Evolutionary conservation across 371 early-diverging fungal genomes (phyloP).

Genomic region (Rhizopus sp.): DNA sequence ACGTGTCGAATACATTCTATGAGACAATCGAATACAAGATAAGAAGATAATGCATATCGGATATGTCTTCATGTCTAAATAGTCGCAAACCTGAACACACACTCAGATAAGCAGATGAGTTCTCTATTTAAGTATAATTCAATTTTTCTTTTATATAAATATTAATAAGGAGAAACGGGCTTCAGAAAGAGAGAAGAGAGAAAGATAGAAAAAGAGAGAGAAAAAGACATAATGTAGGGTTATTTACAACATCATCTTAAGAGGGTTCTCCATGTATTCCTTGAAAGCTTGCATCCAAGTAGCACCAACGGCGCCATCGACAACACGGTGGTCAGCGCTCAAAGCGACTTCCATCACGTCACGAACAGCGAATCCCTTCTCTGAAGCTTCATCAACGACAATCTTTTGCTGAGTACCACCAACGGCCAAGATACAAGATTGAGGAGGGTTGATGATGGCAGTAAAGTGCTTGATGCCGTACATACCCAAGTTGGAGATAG

Average conservation of each 20-base stretch:
- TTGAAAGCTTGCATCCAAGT: constrained; percentile 92
- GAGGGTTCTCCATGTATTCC: constrained; percentile 94
- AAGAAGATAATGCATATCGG: no score
- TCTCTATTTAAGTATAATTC: no score
- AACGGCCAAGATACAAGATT: constrained; percentile 93
- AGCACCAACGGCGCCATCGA: constrained; percentile 96
- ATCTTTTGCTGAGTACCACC: constrained; percentile 85
- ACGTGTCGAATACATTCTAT: no score
- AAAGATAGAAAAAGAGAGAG: not conserved
- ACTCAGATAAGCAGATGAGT: no score
- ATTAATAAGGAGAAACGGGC: constrained; percentile 65
- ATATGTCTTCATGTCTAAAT: no score
- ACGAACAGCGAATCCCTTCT: constrained; percentile 62
- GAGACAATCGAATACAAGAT: no score
- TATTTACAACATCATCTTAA: constrained; percentile 89
- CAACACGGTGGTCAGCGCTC: constrained; percentile 95
- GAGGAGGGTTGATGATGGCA: constrained; percentile 98
- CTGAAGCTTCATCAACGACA: constrained; percentile 70
- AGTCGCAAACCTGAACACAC: no score
- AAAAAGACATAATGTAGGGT: not conserved
- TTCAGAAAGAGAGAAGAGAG: not conserved
- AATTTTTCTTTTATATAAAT: no score
- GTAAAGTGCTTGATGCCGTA: constrained; percentile 93
- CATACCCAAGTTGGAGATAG: constrained; percentile 99
- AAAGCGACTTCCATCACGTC: constrained; percentile 88